phyloP scores from a whole-genome alignment of 805 yeast species.

The Saccharomycopsis amapae region DNA sequence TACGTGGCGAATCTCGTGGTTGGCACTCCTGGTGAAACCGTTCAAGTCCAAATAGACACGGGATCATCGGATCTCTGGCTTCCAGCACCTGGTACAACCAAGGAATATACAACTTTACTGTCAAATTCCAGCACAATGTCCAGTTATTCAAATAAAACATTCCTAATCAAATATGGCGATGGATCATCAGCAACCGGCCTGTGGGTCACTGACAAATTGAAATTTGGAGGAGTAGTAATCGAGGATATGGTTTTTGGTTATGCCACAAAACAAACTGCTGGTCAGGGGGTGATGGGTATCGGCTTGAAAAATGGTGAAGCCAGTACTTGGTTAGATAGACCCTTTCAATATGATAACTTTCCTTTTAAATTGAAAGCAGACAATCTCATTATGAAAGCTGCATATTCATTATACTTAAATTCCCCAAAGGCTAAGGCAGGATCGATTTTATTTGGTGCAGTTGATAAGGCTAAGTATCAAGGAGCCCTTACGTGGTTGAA shows the following conservation, averaged over 20 bases:
- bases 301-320: slow-evolving; percentile 65
- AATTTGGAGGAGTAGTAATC: slow-evolving; percentile 5
- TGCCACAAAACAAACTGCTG: slow-evolving; percentile 14
- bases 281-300: slow-evolving; percentile 62
- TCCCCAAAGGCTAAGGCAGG: slow-evolving; percentile 38
- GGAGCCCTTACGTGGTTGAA: slow-evolving; percentile 36
- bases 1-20: slow-evolving; percentile 39
- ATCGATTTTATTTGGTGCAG: slow-evolving; percentile 60
- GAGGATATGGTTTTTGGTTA: slow-evolving; percentile 14
- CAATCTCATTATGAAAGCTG: slow-evolving; percentile 47
- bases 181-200: slow-evolving; percentile 11
- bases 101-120: slow-evolving; percentile 3
- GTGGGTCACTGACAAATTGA: slow-evolving; percentile 15
- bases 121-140: too few species aligned
- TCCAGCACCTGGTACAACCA: slow-evolving; percentile 7
- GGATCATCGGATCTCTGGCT: slow-evolving; percentile 76
- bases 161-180: slow-evolving; percentile 12
- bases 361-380: slow-evolving; percentile 53
- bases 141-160: too few species aligned
- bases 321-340: slow-evolving; percentile 28
- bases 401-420: slow-evolving; percentile 59
- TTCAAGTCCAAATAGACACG: slow-evolving; percentile 59
- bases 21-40: slow-evolving; percentile 50
- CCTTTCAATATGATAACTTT: slow-evolving; percentile 53
- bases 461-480: slow-evolving; percentile 53